Base-by-base conservation (phyloP, 2,329 filamentous ascomycete genomes). In the Ophiostoma tasmaniense region DNA sequence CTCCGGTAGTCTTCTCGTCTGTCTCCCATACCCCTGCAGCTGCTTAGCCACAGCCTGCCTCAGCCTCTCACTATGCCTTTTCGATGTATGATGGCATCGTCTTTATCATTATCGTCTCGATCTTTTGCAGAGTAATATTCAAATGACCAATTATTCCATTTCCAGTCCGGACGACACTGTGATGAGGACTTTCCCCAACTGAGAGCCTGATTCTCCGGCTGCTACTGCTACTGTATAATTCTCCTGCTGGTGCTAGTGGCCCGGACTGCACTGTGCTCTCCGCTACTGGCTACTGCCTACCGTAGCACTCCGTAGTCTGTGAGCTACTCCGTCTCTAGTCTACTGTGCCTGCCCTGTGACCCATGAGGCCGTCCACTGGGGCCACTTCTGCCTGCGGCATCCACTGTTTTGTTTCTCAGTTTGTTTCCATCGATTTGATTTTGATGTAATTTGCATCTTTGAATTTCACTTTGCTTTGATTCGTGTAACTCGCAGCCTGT, bases 391-490 rank as follows among this genome's bases (percentile, higher is more conserved):
- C 50, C 50, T 55, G 50, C 50, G 22, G 50, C 50, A 55, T 25
- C 50, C 50, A 55, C 50, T 55, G 50, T 55, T 55, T 55, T 25
- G n/a, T 55, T 14, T 67, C n/a, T 67, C 33, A 8, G n/a, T 55
- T 25, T 25, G 17, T 22, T 55, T 25, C 17, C 10, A 11, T 25
- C 50, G n/a, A n/a, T 13, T 22, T 55, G 14, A n/a, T 45, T 55
- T 55, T 55, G 8, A 3, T 25, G 13, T 52, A 3, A 25, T 55
- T 25, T 55, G n/a, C 20, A 10, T 25, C n/a, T 25, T 55, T 25
- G n/a, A 14, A 25, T 25, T 55, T 55, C 1, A 13, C n/a, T 55
- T 10, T 55, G 8, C 22, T 55, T 25, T 55, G 50, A 55, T 55
- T 25, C 17, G n/a, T 25, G 10, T 8, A 8, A 55, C 42, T 45